Conservation (phyloP, 2,329 filamentous ascomycete genomes). For the Penicillium digitatum region DNA sequence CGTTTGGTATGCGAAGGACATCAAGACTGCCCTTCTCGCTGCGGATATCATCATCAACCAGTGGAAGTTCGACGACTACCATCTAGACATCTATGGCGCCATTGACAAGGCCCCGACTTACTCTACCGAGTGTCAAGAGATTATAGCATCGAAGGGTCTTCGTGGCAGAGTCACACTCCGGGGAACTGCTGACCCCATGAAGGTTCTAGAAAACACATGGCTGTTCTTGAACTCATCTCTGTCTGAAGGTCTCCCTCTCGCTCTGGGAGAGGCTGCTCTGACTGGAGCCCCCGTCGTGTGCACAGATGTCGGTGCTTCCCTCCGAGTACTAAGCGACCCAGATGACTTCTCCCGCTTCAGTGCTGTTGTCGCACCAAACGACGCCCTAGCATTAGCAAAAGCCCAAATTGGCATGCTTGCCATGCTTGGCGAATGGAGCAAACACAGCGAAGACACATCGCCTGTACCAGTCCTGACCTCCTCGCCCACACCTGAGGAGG, state of each 20-base stretch:
- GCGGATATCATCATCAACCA: constrained; percentile 64
- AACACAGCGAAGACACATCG: constrained; percentile 53
- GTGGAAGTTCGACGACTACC: constrained; percentile 63
- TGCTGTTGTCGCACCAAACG: constrained; percentile 62
- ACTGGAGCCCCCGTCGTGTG: constrained; percentile 46
- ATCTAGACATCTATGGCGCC: constrained; percentile 60
- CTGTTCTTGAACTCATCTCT: constrained; percentile 51
- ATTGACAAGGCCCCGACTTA: constrained; percentile 61
- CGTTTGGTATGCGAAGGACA: constrained; percentile 54
- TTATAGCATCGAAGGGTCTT: constrained; percentile 55
- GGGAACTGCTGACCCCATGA: constrained; percentile 55
- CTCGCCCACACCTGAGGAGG: constrained; percentile 49
- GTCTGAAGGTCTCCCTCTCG: constrained; percentile 45
- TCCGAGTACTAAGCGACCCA: constrained; percentile 41
- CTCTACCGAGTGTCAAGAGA: constrained; percentile 56
- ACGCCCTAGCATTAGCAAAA: constrained; percentile 56
- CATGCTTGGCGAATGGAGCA: constrained; percentile 59
- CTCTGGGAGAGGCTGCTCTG: constrained; percentile 46
- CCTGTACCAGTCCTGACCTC: constrained; percentile 46
- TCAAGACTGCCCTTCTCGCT: constrained; percentile 61
- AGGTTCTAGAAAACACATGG: constrained; percentile 55
- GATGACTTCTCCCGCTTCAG: constrained; percentile 53
- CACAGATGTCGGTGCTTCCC: constrained; percentile 42
- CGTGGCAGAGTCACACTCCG: constrained; percentile 50
- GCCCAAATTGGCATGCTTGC: constrained; percentile 61